These are phyloP conservation scores for Polyporus arcularius DNA, from an alignment of 768 basidiomycete genomes.

Conservation along the genomic window DNA sequence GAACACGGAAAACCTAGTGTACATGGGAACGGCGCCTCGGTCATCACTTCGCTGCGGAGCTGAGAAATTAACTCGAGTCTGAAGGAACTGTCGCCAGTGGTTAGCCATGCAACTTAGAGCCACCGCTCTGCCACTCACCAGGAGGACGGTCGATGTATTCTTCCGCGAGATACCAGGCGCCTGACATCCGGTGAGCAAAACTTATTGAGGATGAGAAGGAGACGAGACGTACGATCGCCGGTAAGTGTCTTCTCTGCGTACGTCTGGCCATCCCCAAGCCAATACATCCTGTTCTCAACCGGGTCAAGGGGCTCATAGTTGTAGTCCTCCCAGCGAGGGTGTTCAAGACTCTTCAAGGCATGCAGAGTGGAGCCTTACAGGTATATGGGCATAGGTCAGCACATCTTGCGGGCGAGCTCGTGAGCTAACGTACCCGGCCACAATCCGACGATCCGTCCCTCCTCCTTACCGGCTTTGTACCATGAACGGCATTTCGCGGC, in stretches of 20 bases:
- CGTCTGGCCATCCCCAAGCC: conserved; percentile 61
- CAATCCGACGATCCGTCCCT: conserved; percentile 55
- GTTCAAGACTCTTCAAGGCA: conserved; percentile 41
- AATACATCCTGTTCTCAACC: conserved; percentile 51
- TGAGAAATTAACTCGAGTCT: too few relatives aligned
- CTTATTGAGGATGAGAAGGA: neutral
- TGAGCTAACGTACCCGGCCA: conserved; percentile 50
- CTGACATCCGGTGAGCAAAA: conserved; percentile 27
- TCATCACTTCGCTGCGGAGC: too few relatives aligned
- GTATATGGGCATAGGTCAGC: conserved; percentile 40
- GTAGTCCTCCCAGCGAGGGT: conserved; percentile 67
- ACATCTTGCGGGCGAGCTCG: neutral
- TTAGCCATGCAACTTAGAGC: too few relatives aligned
- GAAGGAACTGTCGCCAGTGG: too few relatives aligned
- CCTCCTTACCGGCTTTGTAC: conserved; percentile 60
- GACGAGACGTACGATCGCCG: conserved; percentile 28
- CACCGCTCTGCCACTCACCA: conserved; percentile 28
- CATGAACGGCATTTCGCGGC: conserved; percentile 58
- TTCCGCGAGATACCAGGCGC: conserved; percentile 47
- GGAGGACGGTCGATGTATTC: conserved; percentile 45
- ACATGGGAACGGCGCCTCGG: too few relatives aligned
- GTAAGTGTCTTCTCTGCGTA: conserved; percentile 44
- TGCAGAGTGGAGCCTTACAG: conserved; percentile 33
- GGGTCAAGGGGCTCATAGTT: conserved; percentile 48
- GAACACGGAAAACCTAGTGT: too few relatives aligned